Conservation (phyloP, 208 protist species). For the Naegleria gruberi region DNA sequence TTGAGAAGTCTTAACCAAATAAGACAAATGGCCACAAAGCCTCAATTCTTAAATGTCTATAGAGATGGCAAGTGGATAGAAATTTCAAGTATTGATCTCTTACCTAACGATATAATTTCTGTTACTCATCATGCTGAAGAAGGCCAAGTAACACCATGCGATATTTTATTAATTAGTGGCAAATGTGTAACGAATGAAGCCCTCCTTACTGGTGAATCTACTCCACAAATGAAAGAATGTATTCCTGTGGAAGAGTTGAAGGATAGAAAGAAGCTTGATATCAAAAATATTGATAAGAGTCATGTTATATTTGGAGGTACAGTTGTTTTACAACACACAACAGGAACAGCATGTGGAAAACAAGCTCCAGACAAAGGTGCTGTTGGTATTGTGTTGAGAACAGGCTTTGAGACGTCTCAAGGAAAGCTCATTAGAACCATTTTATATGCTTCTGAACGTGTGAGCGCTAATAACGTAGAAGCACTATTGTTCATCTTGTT, state of each 20-base stretch:
- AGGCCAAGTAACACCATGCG: slow-evolving; percentile 65
- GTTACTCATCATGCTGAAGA: slow-evolving; percentile 25
- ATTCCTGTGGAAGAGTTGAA: slow-evolving; percentile 24
- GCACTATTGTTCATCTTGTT: slow-evolving; percentile 89
- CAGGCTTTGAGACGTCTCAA: slow-evolving; percentile 96
- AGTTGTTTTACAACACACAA: slow-evolving; percentile 60
- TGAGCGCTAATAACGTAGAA: slow-evolving; percentile 83
- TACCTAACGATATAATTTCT: slow-evolving; percentile 40
- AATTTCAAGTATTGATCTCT: neutral
- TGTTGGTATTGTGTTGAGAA: slow-evolving; percentile 91
- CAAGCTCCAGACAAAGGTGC: slow-evolving; percentile 57
- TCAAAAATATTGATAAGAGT: slow-evolving; percentile 64
- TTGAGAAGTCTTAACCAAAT: slow-evolving; percentile 82
- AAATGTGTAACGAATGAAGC: slow-evolving; percentile 95
- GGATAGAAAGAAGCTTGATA: slow-evolving; percentile 6
- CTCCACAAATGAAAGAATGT: slow-evolving; percentile 91
- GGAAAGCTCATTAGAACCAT: slow-evolving; percentile 87
- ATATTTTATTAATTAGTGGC: slow-evolving; percentile 85
- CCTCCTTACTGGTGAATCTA: slow-evolving; percentile 96
- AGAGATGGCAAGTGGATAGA: neutral
- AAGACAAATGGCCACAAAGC: slow-evolving; percentile 69
- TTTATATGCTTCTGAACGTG: slow-evolving; percentile 76
- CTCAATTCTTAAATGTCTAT: slow-evolving; percentile 42
- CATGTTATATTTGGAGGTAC: slow-evolving; percentile 89
- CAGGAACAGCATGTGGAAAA: too few relatives aligned